Percentiles rank a stretch among this genome's conserved stretches.
phyloP scores from a whole-genome alignment of 148 eudicot species.

The Bassia scoparia region DNA sequence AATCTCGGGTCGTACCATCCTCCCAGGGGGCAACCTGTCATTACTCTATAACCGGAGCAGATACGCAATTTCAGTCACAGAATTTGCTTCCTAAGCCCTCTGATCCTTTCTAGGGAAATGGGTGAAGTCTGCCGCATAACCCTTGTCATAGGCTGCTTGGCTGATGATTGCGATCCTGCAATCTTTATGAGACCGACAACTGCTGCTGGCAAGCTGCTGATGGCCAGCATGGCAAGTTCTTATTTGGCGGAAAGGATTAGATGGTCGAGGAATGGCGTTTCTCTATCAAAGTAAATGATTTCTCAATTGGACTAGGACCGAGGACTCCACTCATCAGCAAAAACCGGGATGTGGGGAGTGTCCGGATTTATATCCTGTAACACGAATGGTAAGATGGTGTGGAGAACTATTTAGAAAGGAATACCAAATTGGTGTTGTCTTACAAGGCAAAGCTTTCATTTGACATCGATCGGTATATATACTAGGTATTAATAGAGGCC shows the following conservation, averaged over 20 bases:
- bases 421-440: conserved; percentile 34
- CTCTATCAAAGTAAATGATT: conserved; percentile 41
- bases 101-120: conserved; percentile 44
- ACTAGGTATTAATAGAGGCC: conserved; percentile 28
- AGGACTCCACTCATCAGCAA: conserved; percentile 31
- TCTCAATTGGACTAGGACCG: conserved; percentile 36
- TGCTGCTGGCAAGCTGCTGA: conserved; percentile 34
- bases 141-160: conserved; percentile 29
- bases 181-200: conserved; percentile 51
- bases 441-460: conserved; percentile 42
- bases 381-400: conserved; percentile 19
- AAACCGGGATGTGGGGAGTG: conserved; percentile 57
- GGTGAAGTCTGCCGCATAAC: conserved; percentile 38
- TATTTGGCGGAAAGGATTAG: conserved; percentile 34
- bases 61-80: conserved; percentile 37
- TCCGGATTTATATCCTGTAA: conserved; percentile 49
- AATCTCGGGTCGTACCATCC: conserved; percentile 51
- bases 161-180: conserved; percentile 27
- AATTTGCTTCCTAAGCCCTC: conserved; percentile 38
- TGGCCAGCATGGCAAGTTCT: conserved; percentile 36
- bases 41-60: conserved; percentile 43
- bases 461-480: conserved; percentile 41
- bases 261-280: conserved; percentile 37
- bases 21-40: conserved; percentile 33
- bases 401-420: conserved; percentile 20